Evolutionary conservation across 495 filamentous ascomycete genomes (phyloP), one percentile per base, ranked within the genome.

Genomic region (Lindgomyces ingoldianus): DNA sequence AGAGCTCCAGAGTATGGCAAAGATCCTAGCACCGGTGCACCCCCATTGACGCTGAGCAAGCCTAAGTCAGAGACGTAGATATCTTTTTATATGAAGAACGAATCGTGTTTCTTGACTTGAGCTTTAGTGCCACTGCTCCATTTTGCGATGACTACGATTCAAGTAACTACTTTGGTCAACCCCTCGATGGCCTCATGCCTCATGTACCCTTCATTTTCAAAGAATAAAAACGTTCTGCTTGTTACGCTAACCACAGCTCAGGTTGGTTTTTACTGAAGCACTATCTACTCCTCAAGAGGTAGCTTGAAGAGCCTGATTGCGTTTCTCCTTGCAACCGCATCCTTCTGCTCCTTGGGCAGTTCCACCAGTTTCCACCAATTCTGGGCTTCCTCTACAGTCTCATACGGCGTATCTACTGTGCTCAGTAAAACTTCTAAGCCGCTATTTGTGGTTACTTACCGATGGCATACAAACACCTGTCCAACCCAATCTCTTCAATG

Each of bases 1-100:
- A 73, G 79, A 22, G 81, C 81, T 27, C 81, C 81, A 14, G 58
- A 62, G 45, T 81, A 64, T 51, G 81, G 80, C 3, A 63, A 76
- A 51, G 77, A 77, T 72, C 12, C 62, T 53, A 55, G 58, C 39
- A 74, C 72, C 9, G 73, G 74, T 33, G 73, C 77, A 44, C 75
- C 74, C 57, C 67, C 80, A n/a, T 69, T 83, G 67, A 76, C 70
- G 39, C 60, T 83, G 10, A 68, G 65, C 33, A 59, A 62, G 56
- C 65, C 65, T 10, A 58, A 62, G 54, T 61, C 57, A 16, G 50
- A 67, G n/a, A 19, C 41, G 12, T 67, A 65, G 64, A 57, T 58
- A 55, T 21, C 18, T 25, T 36, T 46, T 39, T 21, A 57, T 41
- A 14, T 18, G 9, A 52, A 25, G 3, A 16, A 60, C 18, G 22